Evolutionary conservation across 352 stramenopile genomes (phyloP).

Genomic region (Pythium scleroteichum): DNA sequence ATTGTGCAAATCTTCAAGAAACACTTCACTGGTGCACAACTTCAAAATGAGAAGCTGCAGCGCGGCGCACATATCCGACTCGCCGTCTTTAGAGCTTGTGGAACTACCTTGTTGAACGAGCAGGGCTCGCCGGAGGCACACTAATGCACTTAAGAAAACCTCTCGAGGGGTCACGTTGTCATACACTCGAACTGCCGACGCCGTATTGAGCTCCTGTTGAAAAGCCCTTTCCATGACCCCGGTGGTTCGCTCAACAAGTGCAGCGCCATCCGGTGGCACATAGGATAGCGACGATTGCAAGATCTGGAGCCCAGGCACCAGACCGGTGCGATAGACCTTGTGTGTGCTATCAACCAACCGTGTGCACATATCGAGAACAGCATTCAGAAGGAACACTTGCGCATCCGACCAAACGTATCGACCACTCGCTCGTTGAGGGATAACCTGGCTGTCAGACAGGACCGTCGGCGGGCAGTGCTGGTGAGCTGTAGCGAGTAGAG

Average conservation of each 20-base stretch:
- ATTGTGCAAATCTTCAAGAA: conserved; percentile 61
- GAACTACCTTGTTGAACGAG: conserved; percentile 45
- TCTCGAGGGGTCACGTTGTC: conserved; percentile 68
- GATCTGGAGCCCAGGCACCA: conserved; percentile 71
- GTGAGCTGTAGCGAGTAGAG: conserved; percentile 44
- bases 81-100: conserved; percentile 11
- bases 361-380: conserved; percentile 71
- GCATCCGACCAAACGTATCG: conserved; percentile 51
- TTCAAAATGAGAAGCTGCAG: conserved; percentile 63
- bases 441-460: no score
- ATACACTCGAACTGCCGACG: conserved; percentile 65
- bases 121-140: conserved; percentile 66
- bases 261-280: conserved; percentile 26
- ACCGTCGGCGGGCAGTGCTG: conserved; percentile 14
- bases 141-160: conserved; percentile 75
- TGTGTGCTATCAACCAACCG: conserved; percentile 78
- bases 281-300: conserved; percentile 60
- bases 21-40: conserved; percentile 73
- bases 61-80: conserved; percentile 29
- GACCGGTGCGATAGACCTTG: conserved; percentile 67
- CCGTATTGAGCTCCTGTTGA: conserved; percentile 74
- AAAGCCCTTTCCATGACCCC: conserved; percentile 63
- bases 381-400: conserved; percentile 70
- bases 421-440: conserved; percentile 18
- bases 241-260: conserved; percentile 59